A percentile compares a stretch with the other conserved stretches of the same genome.
These are phyloP conservation scores for Epichloe uncinata DNA, from an alignment of 2,329 filamentous ascomycete genomes.

Conservation along the genomic window DNA sequence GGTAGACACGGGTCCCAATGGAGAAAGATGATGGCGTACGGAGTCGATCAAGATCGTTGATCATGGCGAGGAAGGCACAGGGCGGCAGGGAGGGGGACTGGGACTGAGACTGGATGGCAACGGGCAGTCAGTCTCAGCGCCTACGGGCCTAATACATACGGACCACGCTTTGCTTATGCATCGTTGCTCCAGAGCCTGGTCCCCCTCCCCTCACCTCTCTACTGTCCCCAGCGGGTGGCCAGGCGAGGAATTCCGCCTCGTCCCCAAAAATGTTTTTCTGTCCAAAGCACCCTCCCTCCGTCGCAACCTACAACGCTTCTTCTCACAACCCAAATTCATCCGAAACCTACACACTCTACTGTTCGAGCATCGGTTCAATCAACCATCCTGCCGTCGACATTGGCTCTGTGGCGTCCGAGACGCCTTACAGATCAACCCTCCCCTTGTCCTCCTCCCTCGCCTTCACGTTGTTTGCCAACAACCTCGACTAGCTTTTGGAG, in stretches of 20 bases:
- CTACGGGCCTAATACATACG: no score
- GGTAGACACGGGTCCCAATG: no score
- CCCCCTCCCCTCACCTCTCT: background rate
- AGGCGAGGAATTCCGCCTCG: background rate
- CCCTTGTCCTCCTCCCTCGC: background rate
- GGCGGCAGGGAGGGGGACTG: no score
- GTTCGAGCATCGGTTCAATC: background rate
- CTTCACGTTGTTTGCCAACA: background rate
- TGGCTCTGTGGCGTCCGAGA: background rate
- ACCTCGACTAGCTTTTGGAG: background rate
- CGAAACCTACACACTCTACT: background rate
- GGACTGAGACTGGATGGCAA: no score
- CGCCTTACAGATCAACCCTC: background rate
- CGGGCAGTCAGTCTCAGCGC: no score
- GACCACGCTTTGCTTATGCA: no score
- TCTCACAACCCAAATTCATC: background rate
- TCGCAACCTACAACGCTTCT: slow-evolving; percentile 1
- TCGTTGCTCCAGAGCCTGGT: no score
- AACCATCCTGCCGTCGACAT: background rate
- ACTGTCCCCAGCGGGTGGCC: no score
- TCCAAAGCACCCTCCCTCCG: background rate
- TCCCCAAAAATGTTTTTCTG: background rate
- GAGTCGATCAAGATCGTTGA: no score
- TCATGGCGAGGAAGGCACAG: no score
- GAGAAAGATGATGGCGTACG: no score